phyloP scores from a whole-genome alignment of 2,329 filamentous ascomycete species.

The Beauveria sp. region DNA sequence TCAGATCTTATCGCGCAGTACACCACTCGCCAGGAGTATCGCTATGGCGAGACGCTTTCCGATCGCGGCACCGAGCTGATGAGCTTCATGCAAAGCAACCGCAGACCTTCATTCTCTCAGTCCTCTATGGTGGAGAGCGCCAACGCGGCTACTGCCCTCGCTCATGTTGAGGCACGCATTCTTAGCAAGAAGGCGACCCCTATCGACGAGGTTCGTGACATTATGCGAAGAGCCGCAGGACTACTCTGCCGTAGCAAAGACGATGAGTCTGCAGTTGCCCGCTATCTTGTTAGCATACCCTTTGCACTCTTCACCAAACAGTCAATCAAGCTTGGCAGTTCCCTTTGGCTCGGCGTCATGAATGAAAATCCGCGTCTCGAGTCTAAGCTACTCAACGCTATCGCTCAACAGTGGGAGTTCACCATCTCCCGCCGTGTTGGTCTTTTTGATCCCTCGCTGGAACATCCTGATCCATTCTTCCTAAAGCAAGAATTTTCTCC shows the following conservation, averaged over 20 bases:
- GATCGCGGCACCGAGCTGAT: slow-evolving; percentile 62
- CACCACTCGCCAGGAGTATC: slow-evolving; percentile 91
- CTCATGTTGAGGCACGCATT: slow-evolving; percentile 65
- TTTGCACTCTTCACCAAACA: slow-evolving; percentile 92
- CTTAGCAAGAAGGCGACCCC: slow-evolving; percentile 61
- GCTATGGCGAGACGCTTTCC: slow-evolving; percentile 70
- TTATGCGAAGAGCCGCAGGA: slow-evolving; percentile 76
- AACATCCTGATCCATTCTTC: slow-evolving; percentile 82
- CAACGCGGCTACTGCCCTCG: slow-evolving; percentile 58
- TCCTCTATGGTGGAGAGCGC: slow-evolving; percentile 46
- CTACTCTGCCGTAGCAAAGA: slow-evolving; percentile 71
- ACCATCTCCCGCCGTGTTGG: slow-evolving; percentile 72
- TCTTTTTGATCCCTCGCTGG: slow-evolving; percentile 67
- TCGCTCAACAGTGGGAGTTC: slow-evolving; percentile 84
- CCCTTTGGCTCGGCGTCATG: slow-evolving; percentile 92
- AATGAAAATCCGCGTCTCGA: slow-evolving; percentile 91
- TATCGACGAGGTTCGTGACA: slow-evolving; percentile 68
- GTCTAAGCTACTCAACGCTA: slow-evolving; percentile 75
- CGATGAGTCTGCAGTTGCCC: slow-evolving; percentile 71
- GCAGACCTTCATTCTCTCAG: slow-evolving; percentile 44
- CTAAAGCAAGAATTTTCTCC: slow-evolving; percentile 88
- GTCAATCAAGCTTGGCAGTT: slow-evolving; percentile 90
- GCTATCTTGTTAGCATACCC: slow-evolving; percentile 85
- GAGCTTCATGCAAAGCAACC: slow-evolving; percentile 49
- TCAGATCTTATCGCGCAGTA: slow-evolving; percentile 97